These are phyloP conservation scores for Coemansia sp. DNA, from an alignment of 192 early-diverging fungal genomes.

Conservation along the genomic window DNA sequence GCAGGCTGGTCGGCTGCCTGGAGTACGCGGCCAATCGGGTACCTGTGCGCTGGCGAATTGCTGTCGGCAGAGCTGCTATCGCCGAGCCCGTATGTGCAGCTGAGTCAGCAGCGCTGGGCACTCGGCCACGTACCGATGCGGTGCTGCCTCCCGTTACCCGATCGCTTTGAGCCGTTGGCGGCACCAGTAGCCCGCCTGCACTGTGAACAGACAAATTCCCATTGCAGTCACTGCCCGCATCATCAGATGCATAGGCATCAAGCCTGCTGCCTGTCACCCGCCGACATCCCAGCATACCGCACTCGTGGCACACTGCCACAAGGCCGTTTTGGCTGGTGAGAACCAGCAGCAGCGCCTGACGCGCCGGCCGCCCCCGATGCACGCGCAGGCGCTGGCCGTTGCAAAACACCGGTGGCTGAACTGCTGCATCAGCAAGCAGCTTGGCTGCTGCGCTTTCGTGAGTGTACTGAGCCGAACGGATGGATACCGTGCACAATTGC, in stretches of 20 bases:
- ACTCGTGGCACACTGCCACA: conserved; percentile 16
- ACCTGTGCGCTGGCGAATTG: not conserved
- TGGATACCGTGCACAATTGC: conserved; percentile 7
- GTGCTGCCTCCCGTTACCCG: not conserved
- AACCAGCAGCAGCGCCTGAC: conserved; percentile 30
- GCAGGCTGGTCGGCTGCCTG: not conserved
- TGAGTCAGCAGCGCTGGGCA: not conserved
- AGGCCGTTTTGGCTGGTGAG: conserved; percentile 12
- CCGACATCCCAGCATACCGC: conserved; percentile 16
- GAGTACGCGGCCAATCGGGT: not conserved
- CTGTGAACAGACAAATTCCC: no score
- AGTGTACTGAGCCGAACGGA: conserved; percentile 5
- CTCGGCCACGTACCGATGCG: not conserved
- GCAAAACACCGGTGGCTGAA: conserved; percentile 7
- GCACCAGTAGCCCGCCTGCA: no score
- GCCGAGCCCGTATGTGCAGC: not conserved
- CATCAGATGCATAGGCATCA: conserved; percentile 5
- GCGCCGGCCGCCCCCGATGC: conserved; percentile 10
- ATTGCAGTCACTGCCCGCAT: no score
- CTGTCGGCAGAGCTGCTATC: not conserved
- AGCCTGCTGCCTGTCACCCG: not conserved
- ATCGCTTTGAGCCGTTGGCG: no score
- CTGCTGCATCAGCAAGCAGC: no score
- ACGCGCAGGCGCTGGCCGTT: conserved; percentile 44
- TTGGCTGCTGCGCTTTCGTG: no score